Percentiles rank a stretch among this genome's conserved stretches.
Evolutionary conservation across 2,329 filamentous ascomycete species (phyloP).

Genomic region (Monosporascus sp.): DNA sequence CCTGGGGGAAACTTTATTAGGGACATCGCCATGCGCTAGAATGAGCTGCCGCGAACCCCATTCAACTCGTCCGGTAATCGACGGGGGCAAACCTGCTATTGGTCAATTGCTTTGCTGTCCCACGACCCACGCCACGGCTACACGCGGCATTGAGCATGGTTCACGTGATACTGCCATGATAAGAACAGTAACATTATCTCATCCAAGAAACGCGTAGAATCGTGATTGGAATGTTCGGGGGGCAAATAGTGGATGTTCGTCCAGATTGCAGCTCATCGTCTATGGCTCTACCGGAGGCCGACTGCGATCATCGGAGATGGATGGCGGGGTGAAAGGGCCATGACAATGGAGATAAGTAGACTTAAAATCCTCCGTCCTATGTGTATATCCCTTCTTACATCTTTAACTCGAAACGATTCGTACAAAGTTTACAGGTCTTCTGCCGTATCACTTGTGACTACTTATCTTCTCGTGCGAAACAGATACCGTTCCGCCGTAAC

Average conservation of each 20-base stretch:
- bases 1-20: no score
- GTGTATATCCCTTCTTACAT: no score
- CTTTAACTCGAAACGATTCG: no score
- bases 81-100: slow-evolving; percentile 18
- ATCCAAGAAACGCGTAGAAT: background rate
- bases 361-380: slow-evolving; percentile 4
- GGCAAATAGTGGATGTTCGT: background rate
- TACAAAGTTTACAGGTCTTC: no score
- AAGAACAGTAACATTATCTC: background rate
- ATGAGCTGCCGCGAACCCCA: background rate
- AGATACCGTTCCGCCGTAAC: no score
- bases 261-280: slow-evolving; percentile 4
- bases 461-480: no score
- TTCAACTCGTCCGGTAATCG: slow-evolving; percentile 11
- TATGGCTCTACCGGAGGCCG: slow-evolving; percentile 6
- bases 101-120: slow-evolving; percentile 19
- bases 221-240: background rate
- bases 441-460: no score
- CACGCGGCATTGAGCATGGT: slow-evolving; percentile 21
- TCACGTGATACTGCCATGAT: slow-evolving; percentile 23
- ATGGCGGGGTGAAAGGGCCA: slow-evolving; percentile 4
- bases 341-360: slow-evolving; percentile 10
- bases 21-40: no score
- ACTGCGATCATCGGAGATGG: slow-evolving; percentile 23
- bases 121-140: slow-evolving; percentile 20